Evolutionary conservation across 2,329 filamentous ascomycete species (phyloP).

Genomic region (Colletotrichum eremochloae): DNA sequence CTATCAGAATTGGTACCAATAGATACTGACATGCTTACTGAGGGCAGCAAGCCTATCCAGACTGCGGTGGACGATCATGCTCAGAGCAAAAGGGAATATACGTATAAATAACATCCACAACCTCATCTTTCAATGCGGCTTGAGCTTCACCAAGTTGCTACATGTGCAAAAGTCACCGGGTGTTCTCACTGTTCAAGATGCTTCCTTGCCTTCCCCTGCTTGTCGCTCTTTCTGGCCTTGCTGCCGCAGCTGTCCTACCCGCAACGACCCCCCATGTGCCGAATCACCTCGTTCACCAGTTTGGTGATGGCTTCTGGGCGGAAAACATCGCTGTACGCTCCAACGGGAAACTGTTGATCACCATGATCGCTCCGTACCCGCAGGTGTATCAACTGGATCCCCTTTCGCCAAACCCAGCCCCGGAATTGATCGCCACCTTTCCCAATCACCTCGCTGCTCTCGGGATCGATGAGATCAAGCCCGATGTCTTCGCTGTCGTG

Average conservation of each 20-base stretch:
- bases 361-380: background rate
- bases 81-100: too few species aligned
- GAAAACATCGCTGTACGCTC: background rate
- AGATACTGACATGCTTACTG: too few species aligned
- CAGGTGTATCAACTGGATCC: background rate
- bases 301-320: background rate
- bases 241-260: too few species aligned
- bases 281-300: background rate
- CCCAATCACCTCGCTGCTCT: background rate
- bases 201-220: background rate
- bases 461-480: background rate
- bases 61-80: too few species aligned
- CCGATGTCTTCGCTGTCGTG: background rate
- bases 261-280: background rate
- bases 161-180: background rate
- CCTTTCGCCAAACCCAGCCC: background rate
- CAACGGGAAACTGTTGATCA: background rate
- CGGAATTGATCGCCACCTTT: background rate
- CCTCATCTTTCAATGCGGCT: too few species aligned
- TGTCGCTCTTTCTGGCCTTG: background rate
- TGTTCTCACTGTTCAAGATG: background rate
- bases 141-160: too few species aligned
- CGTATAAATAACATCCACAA: too few species aligned
- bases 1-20: too few species aligned
- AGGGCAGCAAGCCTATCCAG: too few species aligned